phyloP scores from a whole-genome alignment of 2,329 filamentous ascomycete genomes.

The Ceratocystis harringtonii region DNA sequence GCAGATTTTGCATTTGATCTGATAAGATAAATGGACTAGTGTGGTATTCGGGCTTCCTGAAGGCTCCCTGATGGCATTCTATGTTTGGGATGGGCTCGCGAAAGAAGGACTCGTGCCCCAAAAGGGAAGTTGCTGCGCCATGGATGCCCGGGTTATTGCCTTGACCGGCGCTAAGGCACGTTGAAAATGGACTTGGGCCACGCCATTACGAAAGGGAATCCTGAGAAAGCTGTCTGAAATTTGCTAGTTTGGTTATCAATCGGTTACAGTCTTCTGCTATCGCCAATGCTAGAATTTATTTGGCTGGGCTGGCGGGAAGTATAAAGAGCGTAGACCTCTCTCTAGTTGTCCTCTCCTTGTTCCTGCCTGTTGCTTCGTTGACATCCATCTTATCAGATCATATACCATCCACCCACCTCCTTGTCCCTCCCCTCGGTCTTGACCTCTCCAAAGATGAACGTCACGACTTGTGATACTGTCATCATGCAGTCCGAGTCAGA shows the following conservation, averaged over 20 bases:
- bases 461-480: not conserved
- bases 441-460: not conserved
- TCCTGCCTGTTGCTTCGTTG: not conserved
- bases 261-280: not conserved
- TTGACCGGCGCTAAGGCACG: not conserved
- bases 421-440: not conserved
- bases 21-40: constrained; percentile 3
- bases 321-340: not conserved
- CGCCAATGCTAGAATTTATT: not conserved
- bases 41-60: not conserved
- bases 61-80: not conserved
- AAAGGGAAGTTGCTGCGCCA: constrained; percentile 3
- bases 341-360: not conserved
- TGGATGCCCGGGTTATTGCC: constrained; percentile 1
- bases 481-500: not conserved
- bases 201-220: not conserved
- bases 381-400: not conserved
- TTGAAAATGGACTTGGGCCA: not conserved
- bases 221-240: not conserved
- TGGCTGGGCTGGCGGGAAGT: not conserved
- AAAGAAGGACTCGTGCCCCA: not conserved
- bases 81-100: not conserved
- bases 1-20: not conserved
- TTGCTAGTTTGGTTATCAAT: not conserved
- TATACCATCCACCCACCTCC: not conserved